A percentile compares a stretch with the other conserved stretches of the same genome.
Conservation (phyloP, 2,329 filamentous ascomycete genomes). For the Sarocladium strictum region DNA sequence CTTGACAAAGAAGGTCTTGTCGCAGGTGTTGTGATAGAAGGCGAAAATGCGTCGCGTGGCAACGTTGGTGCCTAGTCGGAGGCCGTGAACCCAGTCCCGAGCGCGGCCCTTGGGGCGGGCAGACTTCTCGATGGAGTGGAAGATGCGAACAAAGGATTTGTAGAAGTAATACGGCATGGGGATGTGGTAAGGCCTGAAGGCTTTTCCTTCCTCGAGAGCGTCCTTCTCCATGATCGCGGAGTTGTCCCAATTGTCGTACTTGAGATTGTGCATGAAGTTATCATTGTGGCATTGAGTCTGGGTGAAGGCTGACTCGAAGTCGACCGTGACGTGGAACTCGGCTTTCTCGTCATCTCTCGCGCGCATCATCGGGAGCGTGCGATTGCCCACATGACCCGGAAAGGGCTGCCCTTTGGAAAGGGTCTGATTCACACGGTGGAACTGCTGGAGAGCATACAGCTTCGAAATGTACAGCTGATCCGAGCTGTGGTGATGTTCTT, state of each 20-base stretch:
- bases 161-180: conserved; percentile 16
- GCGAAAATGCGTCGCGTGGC: conserved; percentile 17
- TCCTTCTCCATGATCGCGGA: conserved; percentile 13
- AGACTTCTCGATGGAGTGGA: conserved; percentile 9
- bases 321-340: conserved; percentile 12
- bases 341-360: conserved; percentile 11
- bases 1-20: conserved; percentile 17
- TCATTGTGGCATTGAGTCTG: conserved; percentile 40
- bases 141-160: conserved; percentile 11
- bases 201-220: conserved; percentile 7
- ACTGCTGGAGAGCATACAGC: conserved; percentile 18
- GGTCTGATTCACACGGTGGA: conserved; percentile 14
- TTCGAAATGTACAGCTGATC: conserved; percentile 18
- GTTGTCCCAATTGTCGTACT: conserved; percentile 33
- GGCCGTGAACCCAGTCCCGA: conserved; percentile 13
- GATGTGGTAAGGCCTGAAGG: conserved; percentile 14
- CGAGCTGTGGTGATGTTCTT: conserved; percentile 14
- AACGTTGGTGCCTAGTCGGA: conserved; percentile 17
- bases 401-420: not conserved
- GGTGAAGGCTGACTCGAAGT: conserved; percentile 36
- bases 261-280: conserved; percentile 38
- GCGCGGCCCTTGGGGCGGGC: conserved; percentile 1
- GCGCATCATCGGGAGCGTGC: not conserved
- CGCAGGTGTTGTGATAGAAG: conserved; percentile 20
- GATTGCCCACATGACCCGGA: not conserved